A percentile compares a stretch with the other conserved stretches of the same genome.
These are phyloP conservation scores for Kwoniella sp. DNA, from an alignment of 768 basidiomycete species.

Conservation along the genomic window DNA sequence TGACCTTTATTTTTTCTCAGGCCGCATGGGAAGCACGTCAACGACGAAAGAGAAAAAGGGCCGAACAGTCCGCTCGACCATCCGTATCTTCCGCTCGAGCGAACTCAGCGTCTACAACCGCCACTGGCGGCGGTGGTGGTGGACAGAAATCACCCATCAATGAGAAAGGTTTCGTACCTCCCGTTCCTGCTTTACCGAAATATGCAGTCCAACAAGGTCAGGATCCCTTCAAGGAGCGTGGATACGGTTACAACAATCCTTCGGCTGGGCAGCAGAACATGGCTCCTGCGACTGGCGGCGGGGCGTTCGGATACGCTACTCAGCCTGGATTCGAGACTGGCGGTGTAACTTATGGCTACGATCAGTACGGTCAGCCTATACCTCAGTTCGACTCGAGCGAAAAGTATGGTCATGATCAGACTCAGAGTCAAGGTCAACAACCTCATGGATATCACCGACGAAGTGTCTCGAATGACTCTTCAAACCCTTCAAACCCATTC, in stretches of 20 bases:
- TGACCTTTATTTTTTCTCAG: background rate
- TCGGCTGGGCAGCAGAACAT: conserved; percentile 6
- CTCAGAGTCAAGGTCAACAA: background rate
- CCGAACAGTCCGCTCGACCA: conserved; percentile 19
- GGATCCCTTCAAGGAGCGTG: conserved; percentile 17
- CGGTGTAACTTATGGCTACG: conserved; percentile 5
- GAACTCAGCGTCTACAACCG: background rate
- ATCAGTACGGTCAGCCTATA: conserved; percentile 22
- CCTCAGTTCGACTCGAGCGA: conserved; percentile 1
- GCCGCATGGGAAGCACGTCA: conserved; percentile 23
- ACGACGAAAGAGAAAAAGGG: conserved; percentile 18
- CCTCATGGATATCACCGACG: conserved; percentile 1
- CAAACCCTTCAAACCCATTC: conserved; percentile 15
- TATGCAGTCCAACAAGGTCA: conserved; percentile 16
- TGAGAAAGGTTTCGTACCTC: conserved; percentile 33
- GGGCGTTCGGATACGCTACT: conserved; percentile 14
- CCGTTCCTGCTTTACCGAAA: conserved; percentile 28
- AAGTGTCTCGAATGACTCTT: conserved; percentile 6
- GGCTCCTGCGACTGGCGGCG: background rate
- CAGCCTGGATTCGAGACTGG: conserved; percentile 13
- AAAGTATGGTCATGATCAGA: background rate
- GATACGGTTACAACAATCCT: conserved; percentile 23
- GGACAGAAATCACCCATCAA: conserved; percentile 21
- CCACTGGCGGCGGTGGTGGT: background rate
- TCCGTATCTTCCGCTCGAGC: conserved; percentile 26